phyloP scores from a whole-genome alignment of 2,329 filamentous ascomycete genomes.

The Curvularia sp. region DNA sequence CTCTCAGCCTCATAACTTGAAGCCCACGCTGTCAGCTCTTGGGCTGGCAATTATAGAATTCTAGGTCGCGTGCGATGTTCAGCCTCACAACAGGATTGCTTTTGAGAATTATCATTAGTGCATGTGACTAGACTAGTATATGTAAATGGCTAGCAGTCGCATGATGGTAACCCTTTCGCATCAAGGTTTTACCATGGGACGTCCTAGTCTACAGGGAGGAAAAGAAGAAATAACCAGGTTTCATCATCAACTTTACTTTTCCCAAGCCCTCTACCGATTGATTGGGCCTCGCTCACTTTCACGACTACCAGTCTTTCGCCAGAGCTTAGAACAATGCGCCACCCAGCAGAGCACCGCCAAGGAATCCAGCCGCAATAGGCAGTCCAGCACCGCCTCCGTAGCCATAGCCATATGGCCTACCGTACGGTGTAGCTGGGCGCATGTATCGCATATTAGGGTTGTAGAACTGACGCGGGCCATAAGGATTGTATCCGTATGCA shows the following conservation, averaged over 20 bases:
- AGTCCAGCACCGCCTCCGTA: conserved; percentile 50
- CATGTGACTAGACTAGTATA: background rate
- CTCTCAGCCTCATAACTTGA: background rate
- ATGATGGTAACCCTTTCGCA: background rate
- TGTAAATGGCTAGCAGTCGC: background rate
- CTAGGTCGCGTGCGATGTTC: background rate
- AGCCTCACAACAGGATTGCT: background rate
- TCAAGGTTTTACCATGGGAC: background rate
- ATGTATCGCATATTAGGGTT: conserved; percentile 59
- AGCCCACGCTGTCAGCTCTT: background rate
- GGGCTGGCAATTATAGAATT: background rate
- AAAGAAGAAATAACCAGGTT: background rate
- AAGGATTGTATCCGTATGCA: conserved; percentile 57
- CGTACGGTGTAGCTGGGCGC: conserved; percentile 58
- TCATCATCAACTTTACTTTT: background rate
- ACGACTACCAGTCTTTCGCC: background rate
- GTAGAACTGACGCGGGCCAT: conserved; percentile 54
- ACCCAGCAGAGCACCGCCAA: conserved; percentile 47
- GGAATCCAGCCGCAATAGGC: conserved; percentile 45
- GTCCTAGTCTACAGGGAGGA: background rate
- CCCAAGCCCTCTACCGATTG: background rate
- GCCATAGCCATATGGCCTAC: conserved; percentile 45
- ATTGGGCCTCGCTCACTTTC: background rate
- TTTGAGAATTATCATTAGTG: background rate
- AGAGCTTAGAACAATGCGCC: conserved; percentile 33